Evolutionary conservation across 2,329 filamentous ascomycete genomes (phyloP).

Genomic region (Daldinia eschscholtzii): DNA sequence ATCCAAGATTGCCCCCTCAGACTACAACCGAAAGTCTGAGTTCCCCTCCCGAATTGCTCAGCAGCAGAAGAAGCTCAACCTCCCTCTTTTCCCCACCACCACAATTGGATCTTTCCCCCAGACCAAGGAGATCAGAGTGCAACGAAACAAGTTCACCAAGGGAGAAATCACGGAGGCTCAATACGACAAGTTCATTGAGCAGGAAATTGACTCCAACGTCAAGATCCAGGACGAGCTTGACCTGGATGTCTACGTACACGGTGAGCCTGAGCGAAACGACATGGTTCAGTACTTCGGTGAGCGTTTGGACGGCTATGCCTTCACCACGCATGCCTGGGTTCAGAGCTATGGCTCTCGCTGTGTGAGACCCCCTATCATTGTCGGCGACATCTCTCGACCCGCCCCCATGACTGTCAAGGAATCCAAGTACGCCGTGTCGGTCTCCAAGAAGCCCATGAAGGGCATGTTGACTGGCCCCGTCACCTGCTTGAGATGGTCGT

Average conservation of each 20-base stretch:
- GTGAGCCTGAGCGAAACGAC: slow-evolving; percentile 99
- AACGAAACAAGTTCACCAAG: slow-evolving; percentile 99
- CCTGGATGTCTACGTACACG: slow-evolving; percentile 97
- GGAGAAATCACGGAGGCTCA: slow-evolving; percentile 90
- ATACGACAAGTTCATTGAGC: slow-evolving; percentile 99
- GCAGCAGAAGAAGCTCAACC: slow-evolving; percentile 92
- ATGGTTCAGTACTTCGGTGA: slow-evolving; percentile 99
- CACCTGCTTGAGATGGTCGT: slow-evolving; percentile 99
- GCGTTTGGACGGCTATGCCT: slow-evolving; percentile 94
- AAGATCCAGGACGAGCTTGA: slow-evolving; percentile 98
- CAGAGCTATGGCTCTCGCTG: slow-evolving; percentile 98
- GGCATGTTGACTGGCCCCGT: slow-evolving; percentile 99
- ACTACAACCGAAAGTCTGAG: slow-evolving; percentile 92
- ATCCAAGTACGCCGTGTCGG: slow-evolving; percentile 96
- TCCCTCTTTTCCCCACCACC: slow-evolving; percentile 97
- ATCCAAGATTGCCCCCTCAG: slow-evolving; percentile 82
- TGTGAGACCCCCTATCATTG: slow-evolving; percentile 97
- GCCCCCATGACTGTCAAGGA: slow-evolving; percentile 99
- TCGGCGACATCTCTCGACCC: slow-evolving; percentile 97
- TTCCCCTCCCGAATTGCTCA: slow-evolving; percentile 87
- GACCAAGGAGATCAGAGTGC: slow-evolving; percentile 97
- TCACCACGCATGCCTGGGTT: slow-evolving; percentile 99
- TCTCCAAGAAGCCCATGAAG: slow-evolving; percentile 99
- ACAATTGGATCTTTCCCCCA: slow-evolving; percentile 99
- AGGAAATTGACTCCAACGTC: slow-evolving; percentile 95